Base-by-base conservation (phyloP, 768 basidiomycete genomes). In the Amanita rubescens region DNA sequence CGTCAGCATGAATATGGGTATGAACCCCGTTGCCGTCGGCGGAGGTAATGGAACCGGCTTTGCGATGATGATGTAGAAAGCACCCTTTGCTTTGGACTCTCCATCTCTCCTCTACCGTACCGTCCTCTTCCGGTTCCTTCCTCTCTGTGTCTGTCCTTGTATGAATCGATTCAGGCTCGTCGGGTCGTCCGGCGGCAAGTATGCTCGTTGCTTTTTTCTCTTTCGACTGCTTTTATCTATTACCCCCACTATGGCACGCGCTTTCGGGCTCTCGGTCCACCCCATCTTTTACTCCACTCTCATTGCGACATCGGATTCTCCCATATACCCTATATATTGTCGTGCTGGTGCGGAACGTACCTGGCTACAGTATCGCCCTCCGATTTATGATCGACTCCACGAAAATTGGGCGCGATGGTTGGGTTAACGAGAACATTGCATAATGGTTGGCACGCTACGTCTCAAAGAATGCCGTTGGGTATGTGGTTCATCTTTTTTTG, bases 31-130 rank as follows among this genome's bases (percentile, higher is more conserved):
- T 37, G 42, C 56, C n/a, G 56, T 57, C 30, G 58, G 38, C 34
- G 58, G 61, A 46, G 58, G 52, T 19, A 58, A 53, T 20, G 61
- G 61, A 30, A 57, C 56, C 22, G 58, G 59, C 22, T 62, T 59
- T 47, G 55, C 58, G 53, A 62, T 62, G 61, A 62, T 62, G 61
- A 62, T 62, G 61, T 9, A 12, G 34, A 46, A 53, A 53, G 25
- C 52, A 11, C 2, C n/a, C 27, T 33, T 27, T 46, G 51, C 51
- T 45, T 35, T 32, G 37, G 43, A 53, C 33, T 17, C 25, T 45
- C 41, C 17, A n/a, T 45, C 22, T 27, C 47, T 35, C n/a, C 27
- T 19, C 30, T 49, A 50, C 34, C 55, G 14, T 54, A 52, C 35
- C 51, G 45, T 51, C 54, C 49, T 32, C 27, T 45, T 24, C n/a